Base-by-base conservation (phyloP, 805 yeast genomes). In the Ogataea allantospora region DNA sequence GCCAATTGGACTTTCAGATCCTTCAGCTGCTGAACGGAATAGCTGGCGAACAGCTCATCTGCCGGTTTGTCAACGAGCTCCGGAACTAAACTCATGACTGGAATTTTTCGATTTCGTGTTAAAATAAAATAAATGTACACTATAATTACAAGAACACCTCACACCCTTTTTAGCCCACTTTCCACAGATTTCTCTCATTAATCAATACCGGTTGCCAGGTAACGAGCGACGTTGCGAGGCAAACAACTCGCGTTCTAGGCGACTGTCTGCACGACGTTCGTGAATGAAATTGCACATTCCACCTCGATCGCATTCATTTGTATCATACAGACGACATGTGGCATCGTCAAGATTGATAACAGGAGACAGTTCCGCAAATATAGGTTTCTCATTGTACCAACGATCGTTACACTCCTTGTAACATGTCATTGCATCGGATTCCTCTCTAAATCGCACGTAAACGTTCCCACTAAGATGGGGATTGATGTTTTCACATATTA, bases 231-330 rank as follows among this genome's bases (percentile, higher is more conserved):
- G 34, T 32, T 55, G 53, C 27, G 54, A 41, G 14, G 44, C 42
- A 38, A 33, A 45, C n/a, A 55, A 30, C 7, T 31, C 47, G 18
- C 47, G 42, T 23, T 50, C 51, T 4, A 57, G 27, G 5, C 21
- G 36, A 6, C 53, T 53, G 2, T 74, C 55, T 0, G 95, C 87
- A 25, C 70, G 61, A 50, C 80, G 69, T 3, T 81, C 71, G 59
- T 89, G 98, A 75, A 88, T 83, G 60, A 85, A 88, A 60, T 89
- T 89, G 62, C 98, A 89, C 53, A 75, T 73, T 21, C 80, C 84
- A 2, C 88, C 91, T 55, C 97, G 72, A n/a, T 71, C 74, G 56
- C 98, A 89, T 10, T 64, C 65, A 16, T 69, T 62, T 2, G 68
- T 61, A 25, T 80, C 86, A 53, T 82, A 81, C 28, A 83, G 83